phyloP scores from a whole-genome alignment of 2,329 filamentous ascomycete species.

The Exophiala spinifera region DNA sequence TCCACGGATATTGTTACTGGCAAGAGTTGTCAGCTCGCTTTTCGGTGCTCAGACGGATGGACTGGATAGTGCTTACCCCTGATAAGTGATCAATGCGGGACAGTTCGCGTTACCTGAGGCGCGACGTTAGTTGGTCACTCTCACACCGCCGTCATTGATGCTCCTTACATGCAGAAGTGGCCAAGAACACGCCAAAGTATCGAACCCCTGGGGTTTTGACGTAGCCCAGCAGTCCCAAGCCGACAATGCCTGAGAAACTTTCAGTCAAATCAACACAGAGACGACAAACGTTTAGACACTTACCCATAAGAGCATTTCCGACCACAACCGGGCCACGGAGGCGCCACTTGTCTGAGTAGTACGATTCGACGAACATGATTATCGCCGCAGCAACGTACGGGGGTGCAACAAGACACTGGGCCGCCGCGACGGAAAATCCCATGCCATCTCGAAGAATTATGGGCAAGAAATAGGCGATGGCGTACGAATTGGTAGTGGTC shows the following conservation, averaged over 20 bases:
- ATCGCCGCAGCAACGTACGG: slow-evolving; percentile 62
- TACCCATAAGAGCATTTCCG: slow-evolving; percentile 61
- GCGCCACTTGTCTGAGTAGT: slow-evolving; percentile 64
- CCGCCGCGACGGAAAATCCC: slow-evolving; percentile 60
- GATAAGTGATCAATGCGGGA: slow-evolving; percentile 70
- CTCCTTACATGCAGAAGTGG: slow-evolving; percentile 58
- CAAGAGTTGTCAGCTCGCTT: not conserved
- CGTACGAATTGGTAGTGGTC: slow-evolving; percentile 70
- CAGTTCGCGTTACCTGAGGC: slow-evolving; percentile 65
- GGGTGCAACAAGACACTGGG: slow-evolving; percentile 71
- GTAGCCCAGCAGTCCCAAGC: slow-evolving; percentile 70
- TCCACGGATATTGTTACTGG: slow-evolving; percentile 71
- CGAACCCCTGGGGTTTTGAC: slow-evolving; percentile 53
- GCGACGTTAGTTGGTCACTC: not conserved
- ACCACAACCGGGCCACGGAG: slow-evolving; percentile 65
- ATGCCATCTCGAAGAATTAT: slow-evolving; percentile 65
- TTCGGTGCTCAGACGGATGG: too few relatives aligned
- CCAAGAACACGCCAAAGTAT: slow-evolving; percentile 71
- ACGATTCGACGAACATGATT: slow-evolving; percentile 60
- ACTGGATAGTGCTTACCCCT: slow-evolving; percentile 36
- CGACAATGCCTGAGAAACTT: slow-evolving; percentile 64
- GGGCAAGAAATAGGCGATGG: slow-evolving; percentile 75
- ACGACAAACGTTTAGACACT: not conserved
- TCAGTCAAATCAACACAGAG: not conserved
- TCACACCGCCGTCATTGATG: not conserved